A percentile compares a stretch with the other conserved stretches of the same genome.
These are phyloP conservation scores for Patellifolia procumbens DNA, from an alignment of 179 eudicot genomes.

Conservation along the genomic window DNA sequence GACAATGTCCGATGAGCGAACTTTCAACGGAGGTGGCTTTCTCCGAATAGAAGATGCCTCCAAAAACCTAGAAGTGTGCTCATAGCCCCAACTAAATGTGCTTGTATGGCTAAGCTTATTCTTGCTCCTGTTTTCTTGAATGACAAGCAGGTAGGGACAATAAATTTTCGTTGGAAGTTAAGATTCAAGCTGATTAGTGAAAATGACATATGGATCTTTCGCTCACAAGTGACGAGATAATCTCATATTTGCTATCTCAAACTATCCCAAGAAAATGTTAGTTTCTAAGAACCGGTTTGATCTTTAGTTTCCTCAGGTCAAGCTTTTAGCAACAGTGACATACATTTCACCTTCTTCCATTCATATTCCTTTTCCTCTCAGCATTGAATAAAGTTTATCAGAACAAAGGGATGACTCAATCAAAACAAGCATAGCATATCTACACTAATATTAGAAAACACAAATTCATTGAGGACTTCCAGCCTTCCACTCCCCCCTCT, in stretches of 20 bases:
- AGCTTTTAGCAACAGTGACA: not conserved
- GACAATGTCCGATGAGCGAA: too few relatives aligned
- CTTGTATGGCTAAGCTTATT: not conserved
- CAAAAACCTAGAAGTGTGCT: not conserved
- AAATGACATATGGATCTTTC: not conserved
- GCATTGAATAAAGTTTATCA: too few relatives aligned
- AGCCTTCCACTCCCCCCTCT: not conserved
- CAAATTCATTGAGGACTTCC: not conserved
- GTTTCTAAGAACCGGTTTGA: not conserved
- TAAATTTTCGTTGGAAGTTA: not conserved
- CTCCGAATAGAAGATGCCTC: too few relatives aligned
- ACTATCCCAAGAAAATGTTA: not conserved
- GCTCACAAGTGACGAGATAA: not conserved
- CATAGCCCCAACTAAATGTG: not conserved
- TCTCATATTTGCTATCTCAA: slow-evolving; percentile 3
- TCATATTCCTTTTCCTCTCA: not conserved
- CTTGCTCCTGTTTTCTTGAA: not conserved
- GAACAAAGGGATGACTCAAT: not conserved
- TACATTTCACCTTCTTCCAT: not conserved
- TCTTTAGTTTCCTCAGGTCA: not conserved
- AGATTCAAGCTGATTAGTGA: not conserved
- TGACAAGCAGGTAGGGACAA: not conserved
- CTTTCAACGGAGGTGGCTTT: too few relatives aligned
- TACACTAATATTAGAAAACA: not conserved
- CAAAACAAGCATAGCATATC: not conserved